phyloP scores from a whole-genome alignment of 192 early-diverging fungal species.

The Coemansia sp. region DNA sequence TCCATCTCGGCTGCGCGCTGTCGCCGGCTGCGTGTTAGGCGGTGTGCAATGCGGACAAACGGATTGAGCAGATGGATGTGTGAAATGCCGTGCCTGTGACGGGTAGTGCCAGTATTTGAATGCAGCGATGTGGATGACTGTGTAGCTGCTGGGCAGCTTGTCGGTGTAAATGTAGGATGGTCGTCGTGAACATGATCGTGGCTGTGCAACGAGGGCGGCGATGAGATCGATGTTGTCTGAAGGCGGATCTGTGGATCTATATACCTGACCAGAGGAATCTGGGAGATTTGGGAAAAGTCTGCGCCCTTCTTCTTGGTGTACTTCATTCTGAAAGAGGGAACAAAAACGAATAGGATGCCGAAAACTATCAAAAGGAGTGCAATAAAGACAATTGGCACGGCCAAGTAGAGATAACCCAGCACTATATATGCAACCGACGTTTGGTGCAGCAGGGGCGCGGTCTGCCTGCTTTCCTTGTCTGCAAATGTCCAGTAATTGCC shows the following conservation, averaged over 20 bases:
- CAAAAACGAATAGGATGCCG: constrained; percentile 27
- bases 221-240: constrained; percentile 15
- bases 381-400: constrained; percentile 60
- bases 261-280: constrained; percentile 67
- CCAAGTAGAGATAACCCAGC: constrained; percentile 65
- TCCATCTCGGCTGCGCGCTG: constrained; percentile 42
- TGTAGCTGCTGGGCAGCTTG: constrained; percentile 7
- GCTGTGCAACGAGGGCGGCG: constrained; percentile 38
- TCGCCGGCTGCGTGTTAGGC: constrained; percentile 37
- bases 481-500: constrained; percentile 72
- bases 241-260: constrained; percentile 18
- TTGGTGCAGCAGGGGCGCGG: constrained; percentile 62
- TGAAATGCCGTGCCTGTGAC: constrained; percentile 21
- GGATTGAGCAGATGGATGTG: constrained; percentile 36
- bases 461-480: constrained; percentile 34
- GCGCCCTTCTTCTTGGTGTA: constrained; percentile 65
- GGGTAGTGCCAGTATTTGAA: constrained; percentile 6
- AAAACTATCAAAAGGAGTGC: constrained; percentile 61
- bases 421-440: constrained; percentile 62
- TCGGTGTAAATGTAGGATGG: background rate
- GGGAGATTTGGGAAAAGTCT: constrained; percentile 61
- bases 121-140: constrained; percentile 39
- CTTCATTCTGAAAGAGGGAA: constrained; percentile 60
- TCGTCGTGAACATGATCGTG: background rate
- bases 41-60: constrained; percentile 45